Percentiles rank a stretch among this genome's conserved stretches.
These are phyloP conservation scores for Solanum aculeatissimum DNA, from an alignment of 305 asterid genomes.

Conservation along the genomic window DNA sequence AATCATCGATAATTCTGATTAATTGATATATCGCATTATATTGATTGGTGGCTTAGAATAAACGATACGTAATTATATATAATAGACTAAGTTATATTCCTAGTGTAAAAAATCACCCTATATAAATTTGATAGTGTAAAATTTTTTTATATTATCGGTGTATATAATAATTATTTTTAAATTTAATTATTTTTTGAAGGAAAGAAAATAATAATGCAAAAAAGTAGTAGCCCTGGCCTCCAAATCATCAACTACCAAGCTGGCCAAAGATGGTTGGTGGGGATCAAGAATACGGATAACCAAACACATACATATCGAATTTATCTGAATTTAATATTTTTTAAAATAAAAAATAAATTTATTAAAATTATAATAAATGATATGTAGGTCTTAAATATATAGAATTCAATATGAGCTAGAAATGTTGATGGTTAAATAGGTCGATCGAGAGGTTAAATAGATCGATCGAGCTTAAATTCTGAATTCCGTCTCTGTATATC, in stretches of 20 bases:
- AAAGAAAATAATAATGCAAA: neutral
- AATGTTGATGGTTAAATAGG: neutral
- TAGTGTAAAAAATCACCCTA: neutral
- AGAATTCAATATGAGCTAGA: neutral
- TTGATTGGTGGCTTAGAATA: neutral
- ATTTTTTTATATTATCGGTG: neutral
- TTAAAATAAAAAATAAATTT: neutral
- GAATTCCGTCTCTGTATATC: neutral
- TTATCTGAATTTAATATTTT: neutral
- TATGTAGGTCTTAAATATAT: neutral
- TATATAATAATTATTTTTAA: neutral
- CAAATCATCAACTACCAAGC: neutral
- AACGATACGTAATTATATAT: neutral
- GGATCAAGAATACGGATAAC: conserved; percentile 8
- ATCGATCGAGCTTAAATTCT: neutral
- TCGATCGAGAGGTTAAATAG: neutral
- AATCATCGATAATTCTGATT: neutral
- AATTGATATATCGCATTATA: neutral
- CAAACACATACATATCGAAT: neutral
- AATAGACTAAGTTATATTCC: neutral
- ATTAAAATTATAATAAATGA: neutral
- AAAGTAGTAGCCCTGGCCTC: conserved; percentile 11
- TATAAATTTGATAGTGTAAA: neutral
- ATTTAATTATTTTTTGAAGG: neutral
- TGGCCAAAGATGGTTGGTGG: conserved; percentile 5